Evolutionary conservation across 345 rosid species (phyloP).

Genomic region (Aethionema arabicum): DNA sequence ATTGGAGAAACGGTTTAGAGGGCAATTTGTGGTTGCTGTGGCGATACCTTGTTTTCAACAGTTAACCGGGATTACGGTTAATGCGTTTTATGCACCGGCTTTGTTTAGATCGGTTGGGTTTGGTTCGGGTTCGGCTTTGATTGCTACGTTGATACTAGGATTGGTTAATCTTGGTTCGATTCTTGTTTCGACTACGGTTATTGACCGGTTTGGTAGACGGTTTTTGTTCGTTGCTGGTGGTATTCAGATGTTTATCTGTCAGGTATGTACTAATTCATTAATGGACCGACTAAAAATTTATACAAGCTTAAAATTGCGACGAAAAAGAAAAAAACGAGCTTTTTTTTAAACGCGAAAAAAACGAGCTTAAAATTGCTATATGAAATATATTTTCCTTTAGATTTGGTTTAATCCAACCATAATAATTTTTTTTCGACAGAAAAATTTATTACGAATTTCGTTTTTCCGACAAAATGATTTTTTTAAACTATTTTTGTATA

Average conservation of each 20-base stretch:
- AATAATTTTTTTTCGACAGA: too few relatives aligned
- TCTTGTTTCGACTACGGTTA: constrained; percentile 54
- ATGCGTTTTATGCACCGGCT: constrained; percentile 83
- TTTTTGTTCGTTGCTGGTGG: constrained; percentile 69
- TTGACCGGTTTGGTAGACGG: constrained; percentile 76
- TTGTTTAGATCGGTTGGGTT: constrained; percentile 76
- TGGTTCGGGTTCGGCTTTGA: constrained; percentile 61
- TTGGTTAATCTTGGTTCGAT: constrained; percentile 63
- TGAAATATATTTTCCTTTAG: too few relatives aligned
- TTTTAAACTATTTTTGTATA: too few relatives aligned
- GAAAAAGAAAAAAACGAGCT: too few relatives aligned
- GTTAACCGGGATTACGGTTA: constrained; percentile 70
- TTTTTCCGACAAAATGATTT: too few relatives aligned
- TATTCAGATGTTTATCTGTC: constrained; percentile 58
- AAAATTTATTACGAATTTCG: too few relatives aligned
- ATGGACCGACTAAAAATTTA: background rate
- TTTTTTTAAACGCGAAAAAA: background rate
- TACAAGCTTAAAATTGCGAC: background rate
- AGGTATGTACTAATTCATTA: constrained; percentile 41
- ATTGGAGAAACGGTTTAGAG: constrained; percentile 64
- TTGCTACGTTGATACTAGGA: constrained; percentile 66
- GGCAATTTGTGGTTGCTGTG: constrained; percentile 69
- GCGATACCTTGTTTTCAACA: constrained; percentile 76
- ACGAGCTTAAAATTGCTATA: too few relatives aligned
- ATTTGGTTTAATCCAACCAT: too few relatives aligned